Evolutionary conservation across 305 asterid genomes (phyloP), one percentile per base, ranked within the genome.

Genomic region (Caryopteris hybrid): DNA sequence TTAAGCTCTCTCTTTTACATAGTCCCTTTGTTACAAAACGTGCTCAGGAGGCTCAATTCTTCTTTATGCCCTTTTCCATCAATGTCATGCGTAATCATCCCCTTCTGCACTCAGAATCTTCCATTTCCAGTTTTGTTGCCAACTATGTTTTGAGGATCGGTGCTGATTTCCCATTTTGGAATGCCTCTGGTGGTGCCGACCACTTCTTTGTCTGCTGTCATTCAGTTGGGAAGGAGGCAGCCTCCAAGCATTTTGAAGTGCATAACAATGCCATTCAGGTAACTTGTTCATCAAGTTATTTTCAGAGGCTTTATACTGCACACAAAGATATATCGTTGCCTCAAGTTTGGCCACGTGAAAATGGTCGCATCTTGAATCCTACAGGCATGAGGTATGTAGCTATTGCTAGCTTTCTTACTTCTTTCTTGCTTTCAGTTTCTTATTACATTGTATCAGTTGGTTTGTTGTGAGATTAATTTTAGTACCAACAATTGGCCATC

Each of bases 191-290:
- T 8, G 97, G 97, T 20, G 83, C 90, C 6, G 92, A 90, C 58
- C 97, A 88, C 76, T 90, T 90, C 84, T 90, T 78, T 51, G 76
- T 80, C 22, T 80, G 79, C 74, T 90, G 94, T 63, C 97, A 88
- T 51, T 90, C 94, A 0, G 80, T 90, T 14, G 91, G 92, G 34
- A 63, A 94, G 17, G 90, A 79, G n/a, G 90, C 92, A 0, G 77
- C 84, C 62, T 81, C 88, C 72, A 83, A 75, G 52, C 88, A 84
- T 12, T 64, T 45, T 41, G 80, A 31, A 8, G 55, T 88, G 73
- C 85, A 31, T 64, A 85, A 82, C 64, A 86, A 88, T 39, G 91
- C 90, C 3, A 76, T 90, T 45, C 95, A 90, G 69, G 52, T 88
- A 46, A 80, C 90, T 27, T 90, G 95, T 60, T 88, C 94, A 0